Conservation (phyloP, 331 rosid genomes). For the Telfairia occidentalis region DNA sequence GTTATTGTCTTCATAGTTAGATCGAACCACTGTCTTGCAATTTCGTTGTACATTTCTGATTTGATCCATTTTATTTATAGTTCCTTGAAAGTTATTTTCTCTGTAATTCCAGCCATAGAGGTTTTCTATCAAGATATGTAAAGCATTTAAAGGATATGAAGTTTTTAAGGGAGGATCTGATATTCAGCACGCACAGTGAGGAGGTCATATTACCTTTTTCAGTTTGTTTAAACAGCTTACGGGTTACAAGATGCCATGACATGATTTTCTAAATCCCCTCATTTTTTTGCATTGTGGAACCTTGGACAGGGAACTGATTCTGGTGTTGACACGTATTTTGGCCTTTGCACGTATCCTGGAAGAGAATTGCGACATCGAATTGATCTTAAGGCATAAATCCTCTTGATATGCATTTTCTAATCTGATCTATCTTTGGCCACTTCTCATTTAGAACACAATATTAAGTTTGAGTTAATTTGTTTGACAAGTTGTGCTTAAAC, state of each 20-base stretch:
- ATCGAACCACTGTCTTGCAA: not conserved
- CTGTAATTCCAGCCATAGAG: slow-evolving; percentile 55
- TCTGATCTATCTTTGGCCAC: not conserved
- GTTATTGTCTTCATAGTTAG: not conserved
- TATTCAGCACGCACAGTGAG: slow-evolving; percentile 78
- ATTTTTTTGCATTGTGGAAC: not conserved
- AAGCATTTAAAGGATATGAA: slow-evolving; percentile 64
- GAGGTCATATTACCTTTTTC: slow-evolving; percentile 39
- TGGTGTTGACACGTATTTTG: slow-evolving; percentile 88
- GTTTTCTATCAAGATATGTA: slow-evolving; percentile 55
- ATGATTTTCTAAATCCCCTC: not conserved
- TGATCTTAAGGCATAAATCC: slow-evolving; percentile 62
- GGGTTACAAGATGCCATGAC: not conserved
- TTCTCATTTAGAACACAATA: not conserved
- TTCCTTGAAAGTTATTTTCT: slow-evolving; percentile 16
- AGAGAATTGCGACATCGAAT: slow-evolving; percentile 79
- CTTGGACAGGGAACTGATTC: slow-evolving; percentile 61
- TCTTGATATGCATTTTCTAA: not conserved
- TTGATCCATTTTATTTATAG: not conserved
- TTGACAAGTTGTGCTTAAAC: not conserved
- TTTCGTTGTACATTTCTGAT: not conserved
- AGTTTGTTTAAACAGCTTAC: not conserved
- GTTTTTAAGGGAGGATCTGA: slow-evolving; percentile 79
- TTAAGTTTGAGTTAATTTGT: not conserved
- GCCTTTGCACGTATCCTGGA: slow-evolving; percentile 85